phyloP scores from a whole-genome alignment of 2,329 filamentous ascomycete species.

The Botrytis squamosa region DNA sequence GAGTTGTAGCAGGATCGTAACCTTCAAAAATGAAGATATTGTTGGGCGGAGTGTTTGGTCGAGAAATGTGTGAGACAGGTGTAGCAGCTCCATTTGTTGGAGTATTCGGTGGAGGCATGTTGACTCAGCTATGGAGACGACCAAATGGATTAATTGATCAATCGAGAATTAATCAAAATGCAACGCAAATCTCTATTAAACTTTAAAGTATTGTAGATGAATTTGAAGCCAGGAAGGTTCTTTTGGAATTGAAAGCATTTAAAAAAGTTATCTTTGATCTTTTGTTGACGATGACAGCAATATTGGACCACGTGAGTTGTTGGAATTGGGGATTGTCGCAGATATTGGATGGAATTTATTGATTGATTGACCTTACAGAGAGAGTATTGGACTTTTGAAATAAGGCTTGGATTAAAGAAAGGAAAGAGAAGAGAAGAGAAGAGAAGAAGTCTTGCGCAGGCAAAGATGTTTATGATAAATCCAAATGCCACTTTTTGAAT shows the following conservation, averaged over 20 bases:
- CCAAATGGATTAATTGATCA: background rate
- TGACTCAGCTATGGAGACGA: constrained; percentile 13
- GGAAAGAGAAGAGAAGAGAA: background rate
- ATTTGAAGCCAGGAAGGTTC: background rate
- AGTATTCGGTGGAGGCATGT: constrained; percentile 27
- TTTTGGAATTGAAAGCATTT: background rate
- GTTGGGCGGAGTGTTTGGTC: constrained; percentile 5
- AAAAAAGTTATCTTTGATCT: background rate
- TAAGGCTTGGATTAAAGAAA: background rate
- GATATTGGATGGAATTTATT: too few species aligned
- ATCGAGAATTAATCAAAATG: background rate
- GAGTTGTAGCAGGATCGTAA: constrained; percentile 17
- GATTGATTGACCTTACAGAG: background rate
- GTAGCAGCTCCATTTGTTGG: constrained; percentile 18
- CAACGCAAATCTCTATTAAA: background rate
- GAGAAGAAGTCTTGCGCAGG: background rate
- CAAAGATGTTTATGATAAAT: background rate
- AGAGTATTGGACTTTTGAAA: background rate
- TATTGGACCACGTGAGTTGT: background rate
- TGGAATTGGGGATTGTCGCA: background rate
- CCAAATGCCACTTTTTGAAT: too few species aligned
- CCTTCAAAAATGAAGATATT: constrained; percentile 15
- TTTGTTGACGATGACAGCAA: background rate
- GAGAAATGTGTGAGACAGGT: constrained; percentile 12
- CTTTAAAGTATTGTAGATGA: background rate